Base-by-base conservation (phyloP, 108 stramenopile genomes). In the Bacterosira constricta region DNA sequence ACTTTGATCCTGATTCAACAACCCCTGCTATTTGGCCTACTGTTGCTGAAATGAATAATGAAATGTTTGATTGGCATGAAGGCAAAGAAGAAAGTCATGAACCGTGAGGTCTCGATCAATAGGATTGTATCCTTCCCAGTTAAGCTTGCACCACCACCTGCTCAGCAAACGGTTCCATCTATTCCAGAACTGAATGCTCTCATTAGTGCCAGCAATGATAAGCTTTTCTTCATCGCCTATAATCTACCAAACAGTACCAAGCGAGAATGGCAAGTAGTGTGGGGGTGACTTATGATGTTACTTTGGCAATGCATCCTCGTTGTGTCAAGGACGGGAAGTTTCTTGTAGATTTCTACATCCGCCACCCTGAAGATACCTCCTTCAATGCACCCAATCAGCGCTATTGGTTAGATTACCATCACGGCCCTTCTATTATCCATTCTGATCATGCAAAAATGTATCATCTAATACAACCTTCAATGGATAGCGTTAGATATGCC, bases 151-250 rank as follows among this genome's bases (percentile, higher is more conserved):
- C 45, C 47, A 7, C 46, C 47, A 11, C 69, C 69, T 25, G 34
- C 32, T 20, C 17, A 39, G 4, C 54, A 38, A 6, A 30, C 8
- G 6, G 13, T 26, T 21, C 56, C 45, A 6, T 34, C 31, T 10
- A 1, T 53, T 20, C 20, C 34, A 26, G 18, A 4, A 6, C 35
- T 66, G 8, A 49, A 3, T 3, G 9, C 49, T 1, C 0, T 4
- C 20, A 53, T 70, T 12, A 50, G 59, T 6, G 0, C 12, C 5
- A 70, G 69, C 35, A 12, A 9, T 1, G 46, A 59, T 20, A 46
- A 39, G 20, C 47, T 60, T 25, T 70, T 70, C 69, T 70, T 70
- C 21, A 12, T 70, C 8, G 6, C 69, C n/a, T n/a, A 27, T 26
- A 52, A 23, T 15, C 7, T 3, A 29, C 27, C 27, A 13, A 27